Evolutionary conservation across 78 protist species (phyloP), one percentile per base, ranked within the genome.

Genomic region (Dictyostelium brefeldianum): DNA sequence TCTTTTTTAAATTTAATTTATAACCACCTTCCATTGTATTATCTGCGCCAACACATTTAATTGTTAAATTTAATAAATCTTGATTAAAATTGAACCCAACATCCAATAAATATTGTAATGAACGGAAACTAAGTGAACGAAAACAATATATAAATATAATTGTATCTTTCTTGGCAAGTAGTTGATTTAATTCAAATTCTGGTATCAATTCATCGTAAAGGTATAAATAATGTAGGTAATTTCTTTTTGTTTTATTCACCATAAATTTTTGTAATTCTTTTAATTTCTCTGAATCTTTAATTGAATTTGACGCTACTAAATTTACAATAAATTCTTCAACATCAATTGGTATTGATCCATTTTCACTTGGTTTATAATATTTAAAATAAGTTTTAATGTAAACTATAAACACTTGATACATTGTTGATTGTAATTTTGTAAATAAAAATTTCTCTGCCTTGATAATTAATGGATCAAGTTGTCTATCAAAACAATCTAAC

Each of bases 301-400:
- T 22, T 4, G 17, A 9, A 1, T 59, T 29, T 22, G n/a, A 25
- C 15, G 14, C n/a, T 5, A 59, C 31, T n/a, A 59, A 22, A n/a
- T 4, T 5, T 7, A 8, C n/a, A 6, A 59, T 29, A 1, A 59
- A 10, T 6, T 59, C 17, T 59, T 59, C 14, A n/a, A 59, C 31
- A 8, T 59, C 25, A 0, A 3, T 8, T 8, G 25, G 17, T 29
- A 59, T n/a, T 22, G 9, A 10, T 3, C 25, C 31, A 59, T 59
- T 12, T 7, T 59, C 17, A 25, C 43, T 2, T 2, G 43, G 43
- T 36, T 22, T 59, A 59, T 59, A 59, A 59, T 22, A 59, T 29
- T 22, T 59, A n/a, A 22, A 59, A 59, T 59, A 59, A n/a, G 69
- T 59, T 59, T 22, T 59, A 59, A 59, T 59, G n/a, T 59, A 59